Percentiles rank a stretch among this genome's conserved stretches.
Evolutionary conservation across 108 stramenopile species (phyloP).

Genomic region (Craspedostauros australis): DNA sequence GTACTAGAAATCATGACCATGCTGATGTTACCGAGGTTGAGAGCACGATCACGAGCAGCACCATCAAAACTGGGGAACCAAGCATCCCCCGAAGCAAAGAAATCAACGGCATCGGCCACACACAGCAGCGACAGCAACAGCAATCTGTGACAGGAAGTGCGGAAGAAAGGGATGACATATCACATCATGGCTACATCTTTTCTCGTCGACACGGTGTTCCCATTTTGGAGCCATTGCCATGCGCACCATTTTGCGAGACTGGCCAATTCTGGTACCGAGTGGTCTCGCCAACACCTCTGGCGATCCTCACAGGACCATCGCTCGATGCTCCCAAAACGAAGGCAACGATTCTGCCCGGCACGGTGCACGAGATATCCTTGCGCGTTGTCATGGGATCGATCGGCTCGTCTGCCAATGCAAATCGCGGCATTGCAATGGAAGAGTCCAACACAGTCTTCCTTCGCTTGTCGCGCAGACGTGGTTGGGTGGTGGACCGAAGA

Average conservation of each 20-base stretch:
- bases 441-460: constrained; percentile 47
- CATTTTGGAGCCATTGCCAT: constrained; percentile 38
- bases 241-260: constrained; percentile 30
- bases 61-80: constrained; percentile 23
- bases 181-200: constrained; percentile 28
- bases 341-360: constrained; percentile 58
- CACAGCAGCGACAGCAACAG: background rate
- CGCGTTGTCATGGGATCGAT: constrained; percentile 7
- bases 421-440: no score
- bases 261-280: constrained; percentile 62
- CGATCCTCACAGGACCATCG: constrained; percentile 64
- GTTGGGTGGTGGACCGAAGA: constrained; percentile 67
- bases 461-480: constrained; percentile 49
- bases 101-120: background rate
- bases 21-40: constrained; percentile 12
- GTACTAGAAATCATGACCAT: no score
- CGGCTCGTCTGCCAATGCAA: background rate
- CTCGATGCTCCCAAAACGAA: constrained; percentile 53
- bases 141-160: background rate
- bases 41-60: constrained; percentile 13
- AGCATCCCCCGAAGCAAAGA: background rate
- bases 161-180: background rate
- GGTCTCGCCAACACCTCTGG: constrained; percentile 56
- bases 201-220: constrained; percentile 2
- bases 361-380: constrained; percentile 64